Evolutionary conservation across 768 basidiomycete genomes (phyloP), one percentile per base, ranked within the genome.

Genomic region (Lactarius deliciosus): DNA sequence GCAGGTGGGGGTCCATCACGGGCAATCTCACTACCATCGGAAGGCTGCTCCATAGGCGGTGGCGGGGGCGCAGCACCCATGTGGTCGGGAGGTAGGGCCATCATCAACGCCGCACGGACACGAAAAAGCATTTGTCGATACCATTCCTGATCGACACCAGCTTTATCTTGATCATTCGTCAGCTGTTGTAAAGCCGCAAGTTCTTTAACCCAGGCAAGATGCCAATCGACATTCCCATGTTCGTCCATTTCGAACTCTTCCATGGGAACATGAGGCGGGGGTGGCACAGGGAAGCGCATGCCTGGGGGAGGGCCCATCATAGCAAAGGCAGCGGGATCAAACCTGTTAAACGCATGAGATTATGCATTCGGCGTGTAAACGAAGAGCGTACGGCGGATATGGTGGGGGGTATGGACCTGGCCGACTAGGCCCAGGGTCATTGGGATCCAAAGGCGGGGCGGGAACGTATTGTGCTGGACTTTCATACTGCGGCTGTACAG

Each of bases 121-220:
- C 90, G 85, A 73, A 90, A 81, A 10, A 92, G 74, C 91, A 94
- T 93, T 85, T 90, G 88, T 69, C 88, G 80, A 72, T 87, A 94
- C 92, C 92, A 94, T 68, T 94, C 92, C 55, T 85, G 86, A 60
- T 91, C 90, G 3, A 83, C 88, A 36, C 88, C 89, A 22, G 86
- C 85, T 77, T 92, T 92, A 74, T 94, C 90, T 73, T 93, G 92
- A 71, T 93, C 89, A 10, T 77, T 82, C 0, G 92, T 89, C n/a
- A 92, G 78, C 69, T 89, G 86, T 72, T 89, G 87, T 64, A 94
- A 78, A 73, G 85, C 85, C 10, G 82, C 82, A 58, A 94, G 82
- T 77, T 94, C 92, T 75, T 93, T 93, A 64, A 88, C 77, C 88
- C 92, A 89, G 56, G 88, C 86, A 34, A 83, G 75, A 60, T 87